Conservation (phyloP, 805 yeast species). For the Ogataea corticis region DNA sequence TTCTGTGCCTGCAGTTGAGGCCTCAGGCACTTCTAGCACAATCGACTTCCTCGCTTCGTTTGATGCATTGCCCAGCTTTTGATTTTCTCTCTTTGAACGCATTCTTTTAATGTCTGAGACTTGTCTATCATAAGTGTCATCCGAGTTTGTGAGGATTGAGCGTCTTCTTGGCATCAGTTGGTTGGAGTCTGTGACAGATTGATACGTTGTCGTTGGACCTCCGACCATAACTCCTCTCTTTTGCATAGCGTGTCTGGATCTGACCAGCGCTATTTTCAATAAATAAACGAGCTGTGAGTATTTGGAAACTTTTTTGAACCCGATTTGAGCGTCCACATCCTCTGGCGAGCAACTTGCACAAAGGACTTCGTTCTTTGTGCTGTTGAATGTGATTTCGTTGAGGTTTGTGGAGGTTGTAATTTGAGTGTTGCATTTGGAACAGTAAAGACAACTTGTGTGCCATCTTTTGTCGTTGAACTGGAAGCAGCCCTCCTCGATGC, state of each 20-base stretch:
- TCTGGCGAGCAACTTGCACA: constrained; percentile 65
- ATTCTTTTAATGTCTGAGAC: constrained; percentile 74
- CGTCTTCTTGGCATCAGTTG: neutral
- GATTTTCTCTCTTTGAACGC: constrained; percentile 70
- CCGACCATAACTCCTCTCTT: constrained; percentile 24
- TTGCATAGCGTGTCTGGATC: constrained; percentile 64
- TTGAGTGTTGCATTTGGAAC: constrained; percentile 55
- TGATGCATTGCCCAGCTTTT: constrained; percentile 52
- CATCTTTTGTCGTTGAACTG: constrained; percentile 65
- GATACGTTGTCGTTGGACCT: neutral
- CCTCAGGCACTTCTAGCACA: constrained; percentile 62
- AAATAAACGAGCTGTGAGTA: constrained; percentile 74
- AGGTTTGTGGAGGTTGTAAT: constrained; percentile 41
- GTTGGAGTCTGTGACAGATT: constrained; percentile 5
- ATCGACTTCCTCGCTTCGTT: constrained; percentile 63
- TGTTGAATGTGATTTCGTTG: constrained; percentile 48
- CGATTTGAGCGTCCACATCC: constrained; percentile 49
- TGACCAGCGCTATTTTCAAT: constrained; percentile 77
- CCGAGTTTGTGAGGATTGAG: constrained; percentile 9
- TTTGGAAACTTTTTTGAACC: constrained; percentile 64
- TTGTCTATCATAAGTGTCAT: constrained; percentile 65
- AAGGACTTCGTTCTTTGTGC: constrained; percentile 38
- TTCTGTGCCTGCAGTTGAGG: constrained; percentile 37
- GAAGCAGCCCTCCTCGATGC: constrained; percentile 84
- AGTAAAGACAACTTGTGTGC: constrained; percentile 77